Evolutionary conservation across 208 protist species (phyloP), one percentile per base, ranked within the genome.

Genomic region (Trypanosoma melophagium): DNA sequence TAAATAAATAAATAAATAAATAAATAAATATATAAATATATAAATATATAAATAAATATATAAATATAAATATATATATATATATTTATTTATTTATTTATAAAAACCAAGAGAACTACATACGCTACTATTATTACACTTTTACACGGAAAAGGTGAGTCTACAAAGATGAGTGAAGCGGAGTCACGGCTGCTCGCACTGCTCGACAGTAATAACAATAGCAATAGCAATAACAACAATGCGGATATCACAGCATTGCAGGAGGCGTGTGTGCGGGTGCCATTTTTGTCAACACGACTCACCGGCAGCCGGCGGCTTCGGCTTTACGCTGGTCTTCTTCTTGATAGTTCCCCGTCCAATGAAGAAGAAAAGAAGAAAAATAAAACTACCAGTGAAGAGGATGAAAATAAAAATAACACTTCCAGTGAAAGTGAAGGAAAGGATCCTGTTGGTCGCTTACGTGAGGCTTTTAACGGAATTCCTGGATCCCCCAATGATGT

Each of bases 281-380:
- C 83, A 12, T 60, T 83, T 3, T 73, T 94, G 31, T 85, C 84
- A 16, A 55, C 42, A 9, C 50, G 67, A 9, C 66, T 91, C 24
- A 80, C 60, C 13, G 77, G 77, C 1, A 49, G 61, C 17, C 72
- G 69, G 35, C 83, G 85, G 0, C 79, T 69, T 25, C 78, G 77
- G 53, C 71, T 92, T 16, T 94, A 94, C 69, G 22, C 52, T 28
- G 57, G 77, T n/a, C 71, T 94, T 35, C 77, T 92, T 10, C 58
- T 90, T 1, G 71, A 82, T 24, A 62, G 55, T 17, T 19, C 44
- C 14, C 51, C 5, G 31, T n/a, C 21, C 50, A 59, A 77, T 49
- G 40, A 40, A 5, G 65, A 83, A 16, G 80, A 71, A 14, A 42
- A n/a, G 10, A 10, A n/a, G 42, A 17, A 59, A 59, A 35, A 35